Evolutionary conservation across 352 stramenopile genomes (phyloP).

Genomic region (Phytopythium chamaehyphon): DNA sequence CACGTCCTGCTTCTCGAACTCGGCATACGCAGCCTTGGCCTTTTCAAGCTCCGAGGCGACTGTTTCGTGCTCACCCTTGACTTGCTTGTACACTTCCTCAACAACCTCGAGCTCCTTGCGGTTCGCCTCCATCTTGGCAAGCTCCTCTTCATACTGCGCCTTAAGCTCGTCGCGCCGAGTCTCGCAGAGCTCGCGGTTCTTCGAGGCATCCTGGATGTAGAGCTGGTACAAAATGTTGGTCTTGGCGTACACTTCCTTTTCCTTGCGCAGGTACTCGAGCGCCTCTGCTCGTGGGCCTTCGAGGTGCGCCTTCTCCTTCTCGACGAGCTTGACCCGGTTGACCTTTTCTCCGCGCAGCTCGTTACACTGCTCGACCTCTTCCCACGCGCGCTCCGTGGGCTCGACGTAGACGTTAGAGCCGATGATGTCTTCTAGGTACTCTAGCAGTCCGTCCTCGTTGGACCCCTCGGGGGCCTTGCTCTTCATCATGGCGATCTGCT

Average conservation of each 20-base stretch:
- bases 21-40: slow-evolving; percentile 91
- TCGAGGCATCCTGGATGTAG: slow-evolving; percentile 77
- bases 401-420: slow-evolving; percentile 98
- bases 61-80: slow-evolving; percentile 83
- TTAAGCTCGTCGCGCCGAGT: slow-evolving; percentile 59
- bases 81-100: slow-evolving; percentile 71
- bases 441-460: slow-evolving; percentile 97
- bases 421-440: slow-evolving; percentile 99
- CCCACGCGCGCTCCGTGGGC: slow-evolving; percentile 90
- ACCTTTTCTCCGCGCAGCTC: slow-evolving; percentile 93
- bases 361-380: slow-evolving; percentile 93
- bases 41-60: slow-evolving; percentile 85
- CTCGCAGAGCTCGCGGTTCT: slow-evolving; percentile 72
- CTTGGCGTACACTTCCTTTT: slow-evolving; percentile 95
- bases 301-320: slow-evolving; percentile 96
- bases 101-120: slow-evolving; percentile 74
- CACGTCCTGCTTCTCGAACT: slow-evolving; percentile 97
- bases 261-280: slow-evolving; percentile 92
- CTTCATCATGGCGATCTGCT: slow-evolving; percentile 99
- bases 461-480: slow-evolving; percentile 92
- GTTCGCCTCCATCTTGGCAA: slow-evolving; percentile 78
- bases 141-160: slow-evolving; percentile 68
- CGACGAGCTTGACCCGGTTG: slow-evolving; percentile 97
- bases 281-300: slow-evolving; percentile 94
- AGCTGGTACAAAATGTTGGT: slow-evolving; percentile 97